A percentile compares a stretch with the other conserved stretches of the same genome.
phyloP scores from a whole-genome alignment of 345 rosid species.

The Eucalyptus caleyi region DNA sequence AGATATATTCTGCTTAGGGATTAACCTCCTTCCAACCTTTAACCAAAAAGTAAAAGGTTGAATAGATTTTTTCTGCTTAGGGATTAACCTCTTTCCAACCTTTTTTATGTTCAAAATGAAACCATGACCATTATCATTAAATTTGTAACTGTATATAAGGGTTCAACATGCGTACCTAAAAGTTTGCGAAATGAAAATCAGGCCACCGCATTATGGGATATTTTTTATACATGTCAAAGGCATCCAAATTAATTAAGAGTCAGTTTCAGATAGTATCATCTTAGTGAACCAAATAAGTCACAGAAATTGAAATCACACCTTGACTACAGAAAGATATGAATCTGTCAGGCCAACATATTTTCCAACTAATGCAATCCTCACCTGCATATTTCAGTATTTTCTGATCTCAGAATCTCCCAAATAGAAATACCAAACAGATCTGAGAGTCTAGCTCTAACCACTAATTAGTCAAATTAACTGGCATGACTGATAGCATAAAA shows the following conservation, averaged over 20 bases:
- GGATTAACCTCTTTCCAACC: not conserved
- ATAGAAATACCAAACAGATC: not conserved
- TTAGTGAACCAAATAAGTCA: not conserved
- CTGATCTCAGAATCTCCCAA: not conserved
- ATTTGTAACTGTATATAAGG: not conserved
- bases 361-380: constrained; percentile 93
- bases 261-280: not conserved
- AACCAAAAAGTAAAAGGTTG: not conserved
- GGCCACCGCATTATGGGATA: not conserved
- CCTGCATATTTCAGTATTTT: constrained; percentile 33
- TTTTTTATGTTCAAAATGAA: not conserved
- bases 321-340: constrained; percentile 89
- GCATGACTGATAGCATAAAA: not conserved
- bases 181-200: not conserved
- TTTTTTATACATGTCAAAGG: not conserved
- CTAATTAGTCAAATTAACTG: not conserved
- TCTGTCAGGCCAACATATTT: constrained; percentile 90
- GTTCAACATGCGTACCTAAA: not conserved
- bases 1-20: not conserved
- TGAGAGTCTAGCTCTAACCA: not conserved
- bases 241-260: not conserved
- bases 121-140: not conserved
- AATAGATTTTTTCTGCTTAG: not conserved
- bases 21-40: not conserved
- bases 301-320: constrained; percentile 26